These are phyloP conservation scores for Pseudoscleropodium purum DNA, from an alignment of 225 moss, liverwort and hornwort species.

Conservation along the genomic window DNA sequence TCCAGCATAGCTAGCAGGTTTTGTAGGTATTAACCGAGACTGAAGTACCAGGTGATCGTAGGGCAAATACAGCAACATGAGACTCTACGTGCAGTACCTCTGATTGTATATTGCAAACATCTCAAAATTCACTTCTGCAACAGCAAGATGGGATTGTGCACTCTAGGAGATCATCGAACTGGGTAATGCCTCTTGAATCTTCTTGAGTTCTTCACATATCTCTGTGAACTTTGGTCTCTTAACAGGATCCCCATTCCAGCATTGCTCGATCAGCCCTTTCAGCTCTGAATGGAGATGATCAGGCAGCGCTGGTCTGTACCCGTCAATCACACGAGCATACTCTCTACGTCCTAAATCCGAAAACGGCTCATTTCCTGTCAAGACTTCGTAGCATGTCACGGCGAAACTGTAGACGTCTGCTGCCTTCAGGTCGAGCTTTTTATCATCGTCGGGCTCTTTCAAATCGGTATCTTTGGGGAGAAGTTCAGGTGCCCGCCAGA, in stretches of 20 bases:
- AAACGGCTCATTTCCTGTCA: not conserved
- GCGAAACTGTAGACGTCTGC: slow-evolving; percentile 5
- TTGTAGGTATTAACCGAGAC: not conserved
- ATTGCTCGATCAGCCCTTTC: not conserved
- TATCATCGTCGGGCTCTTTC: too few relatives aligned
- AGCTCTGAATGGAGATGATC: not conserved
- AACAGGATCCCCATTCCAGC: not conserved
- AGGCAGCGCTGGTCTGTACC: not conserved
- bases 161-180: not conserved
- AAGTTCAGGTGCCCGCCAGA: slow-evolving; percentile 9
- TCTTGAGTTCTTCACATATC: not conserved
- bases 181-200: not conserved
- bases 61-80: not conserved
- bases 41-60: not conserved
- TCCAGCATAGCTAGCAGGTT: not conserved
- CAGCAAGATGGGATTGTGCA: too few relatives aligned
- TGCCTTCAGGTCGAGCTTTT: not conserved
- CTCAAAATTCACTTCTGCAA: not conserved
- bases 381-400: not conserved
- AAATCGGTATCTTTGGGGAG: not conserved
- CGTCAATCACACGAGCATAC: not conserved
- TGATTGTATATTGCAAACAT: not conserved
- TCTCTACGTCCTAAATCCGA: too few relatives aligned
- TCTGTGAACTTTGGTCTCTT: not conserved
- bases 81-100: not conserved